These are phyloP conservation scores for Colletotrichum truncatum DNA, from an alignment of 2,329 filamentous ascomycete genomes.

Conservation along the genomic window DNA sequence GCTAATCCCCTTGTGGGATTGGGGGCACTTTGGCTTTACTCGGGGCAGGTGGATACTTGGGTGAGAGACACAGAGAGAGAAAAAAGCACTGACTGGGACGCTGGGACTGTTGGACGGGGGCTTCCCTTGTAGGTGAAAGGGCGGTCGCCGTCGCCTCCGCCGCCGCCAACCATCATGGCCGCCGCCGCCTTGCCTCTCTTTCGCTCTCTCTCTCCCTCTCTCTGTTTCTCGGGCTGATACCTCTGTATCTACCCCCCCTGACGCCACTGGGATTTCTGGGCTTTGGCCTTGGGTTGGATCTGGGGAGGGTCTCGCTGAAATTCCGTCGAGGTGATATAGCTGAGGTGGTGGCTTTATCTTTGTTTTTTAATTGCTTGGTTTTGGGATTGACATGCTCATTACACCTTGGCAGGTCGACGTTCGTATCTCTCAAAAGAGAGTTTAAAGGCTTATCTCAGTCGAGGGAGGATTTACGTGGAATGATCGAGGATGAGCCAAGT, in stretches of 20 bases:
- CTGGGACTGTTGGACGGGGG: slow-evolving; percentile 3
- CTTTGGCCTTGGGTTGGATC: background rate
- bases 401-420: too few relatives aligned
- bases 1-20: slow-evolving; percentile 19
- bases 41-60: slow-evolving; percentile 10
- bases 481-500: too few relatives aligned
- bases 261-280: background rate
- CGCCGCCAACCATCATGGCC: slow-evolving; percentile 11
- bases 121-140: slow-evolving; percentile 27
- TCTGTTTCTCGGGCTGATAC: background rate
- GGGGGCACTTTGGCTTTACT: background rate
- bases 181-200: slow-evolving; percentile 10
- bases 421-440: too few relatives aligned
- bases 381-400: too few relatives aligned
- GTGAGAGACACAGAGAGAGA: background rate
- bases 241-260: background rate
- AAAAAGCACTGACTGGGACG: background rate
- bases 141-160: slow-evolving; percentile 27
- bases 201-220: too few relatives aligned
- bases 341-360: background rate
- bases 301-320: background rate
- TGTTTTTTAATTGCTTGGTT: background rate
- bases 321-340: background rate
- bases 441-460: background rate
- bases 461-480: background rate